Conservation (phyloP, 345 rosid genomes). For the Eucalyptus regnans region DNA sequence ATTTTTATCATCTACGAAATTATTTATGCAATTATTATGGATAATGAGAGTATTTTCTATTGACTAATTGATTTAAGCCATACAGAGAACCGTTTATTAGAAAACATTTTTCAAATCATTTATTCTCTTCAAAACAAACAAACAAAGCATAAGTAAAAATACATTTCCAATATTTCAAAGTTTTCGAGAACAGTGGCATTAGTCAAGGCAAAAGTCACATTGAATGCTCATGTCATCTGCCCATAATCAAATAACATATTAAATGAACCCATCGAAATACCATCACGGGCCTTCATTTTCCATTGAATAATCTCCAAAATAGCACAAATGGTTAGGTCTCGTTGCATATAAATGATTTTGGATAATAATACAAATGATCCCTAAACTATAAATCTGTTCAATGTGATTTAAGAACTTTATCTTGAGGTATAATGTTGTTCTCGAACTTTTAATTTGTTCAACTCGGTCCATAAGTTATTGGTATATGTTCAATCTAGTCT, state of each 20-base stretch:
- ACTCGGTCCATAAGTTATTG: accelerated
- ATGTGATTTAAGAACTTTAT: too few species aligned
- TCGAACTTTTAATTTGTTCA: neutral
- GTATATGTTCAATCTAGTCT: accelerated
- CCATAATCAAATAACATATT: neutral
- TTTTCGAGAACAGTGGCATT: too few species aligned
- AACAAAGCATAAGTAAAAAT: neutral
- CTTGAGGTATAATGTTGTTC: accelerated
- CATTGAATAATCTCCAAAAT: neutral
- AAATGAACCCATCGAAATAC: neutral
- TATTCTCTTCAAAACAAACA: neutral
- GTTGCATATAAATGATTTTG: neutral
- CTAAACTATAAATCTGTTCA: neutral
- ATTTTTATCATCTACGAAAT: too few species aligned
- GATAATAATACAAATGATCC: neutral
- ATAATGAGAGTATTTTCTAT: accelerated
- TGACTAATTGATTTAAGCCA: too few species aligned
- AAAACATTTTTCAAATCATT: too few species aligned
- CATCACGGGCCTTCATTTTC: neutral
- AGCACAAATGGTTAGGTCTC: neutral
- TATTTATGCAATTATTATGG: too few species aligned
- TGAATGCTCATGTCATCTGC: neutral
- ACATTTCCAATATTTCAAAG: neutral
- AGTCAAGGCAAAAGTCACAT: neutral
- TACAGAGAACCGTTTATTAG: accelerated